A percentile compares a stretch with the other conserved stretches of the same genome.
phyloP scores from a whole-genome alignment of 1,139 yeast genomes.

The Protomyces pachydermus region DNA sequence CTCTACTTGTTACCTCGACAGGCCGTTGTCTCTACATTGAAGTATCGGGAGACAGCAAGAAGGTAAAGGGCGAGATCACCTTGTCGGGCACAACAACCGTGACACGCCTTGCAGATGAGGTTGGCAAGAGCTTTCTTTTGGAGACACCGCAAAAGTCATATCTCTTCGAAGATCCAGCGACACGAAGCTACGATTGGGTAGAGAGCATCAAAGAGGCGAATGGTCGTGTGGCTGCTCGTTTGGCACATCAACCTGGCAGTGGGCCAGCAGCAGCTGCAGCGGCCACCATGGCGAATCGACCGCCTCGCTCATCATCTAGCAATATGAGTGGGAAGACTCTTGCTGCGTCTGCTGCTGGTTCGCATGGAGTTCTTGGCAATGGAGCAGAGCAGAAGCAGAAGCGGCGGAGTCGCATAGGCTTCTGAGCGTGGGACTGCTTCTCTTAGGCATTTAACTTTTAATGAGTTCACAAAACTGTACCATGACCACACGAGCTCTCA shows the following conservation, averaged over 20 bases:
- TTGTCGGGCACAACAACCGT: slow-evolving; percentile 11
- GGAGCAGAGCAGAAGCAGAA: background rate
- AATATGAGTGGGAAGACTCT: background rate
- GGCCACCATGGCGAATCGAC: background rate
- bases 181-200: slow-evolving; percentile 27
- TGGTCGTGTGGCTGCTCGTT: background rate
- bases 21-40: slow-evolving; percentile 27
- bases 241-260: background rate
- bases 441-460: no score
- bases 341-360: background rate
- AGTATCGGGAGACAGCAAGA: slow-evolving; percentile 18
- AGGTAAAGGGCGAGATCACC: slow-evolving; percentile 14
- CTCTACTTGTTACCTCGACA: slow-evolving; percentile 24
- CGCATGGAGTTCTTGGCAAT: background rate
- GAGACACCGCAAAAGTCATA: slow-evolving; percentile 26
- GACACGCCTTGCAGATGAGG: background rate
- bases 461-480: background rate
- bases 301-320: background rate
- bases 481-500: background rate
- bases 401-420: background rate
- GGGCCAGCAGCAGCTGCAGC: background rate
- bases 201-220: slow-evolving; percentile 24
- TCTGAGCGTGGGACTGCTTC: background rate
- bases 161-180: slow-evolving; percentile 23
- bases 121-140: slow-evolving; percentile 6